Evolutionary conservation across 306 rosid species (phyloP).

Genomic region (Cicer bijugum): DNA sequence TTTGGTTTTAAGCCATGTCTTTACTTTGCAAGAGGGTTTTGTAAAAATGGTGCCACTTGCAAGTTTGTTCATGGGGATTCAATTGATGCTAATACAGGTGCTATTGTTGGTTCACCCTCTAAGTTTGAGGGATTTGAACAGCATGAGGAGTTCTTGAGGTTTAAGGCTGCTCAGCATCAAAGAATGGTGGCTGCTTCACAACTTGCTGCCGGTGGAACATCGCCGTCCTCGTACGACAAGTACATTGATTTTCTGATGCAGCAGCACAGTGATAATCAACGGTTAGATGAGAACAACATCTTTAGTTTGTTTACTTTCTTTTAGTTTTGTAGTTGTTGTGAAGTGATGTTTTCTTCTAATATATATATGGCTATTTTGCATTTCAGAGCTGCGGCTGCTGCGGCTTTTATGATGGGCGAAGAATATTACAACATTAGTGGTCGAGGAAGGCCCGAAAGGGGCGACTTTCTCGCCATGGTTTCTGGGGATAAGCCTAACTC

Average conservation of each 20-base stretch:
- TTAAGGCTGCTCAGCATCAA: constrained; percentile 72
- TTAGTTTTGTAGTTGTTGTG: background rate
- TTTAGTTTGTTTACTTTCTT: background rate
- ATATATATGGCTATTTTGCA: constrained; percentile 25
- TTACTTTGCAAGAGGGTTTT: constrained; percentile 87
- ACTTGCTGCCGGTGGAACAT: constrained; percentile 61
- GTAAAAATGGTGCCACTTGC: constrained; percentile 88
- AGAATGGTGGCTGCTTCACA: constrained; percentile 64
- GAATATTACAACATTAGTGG: constrained; percentile 70
- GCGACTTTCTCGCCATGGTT: constrained; percentile 68
- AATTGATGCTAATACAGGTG: constrained; percentile 47
- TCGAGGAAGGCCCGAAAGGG: constrained; percentile 72
- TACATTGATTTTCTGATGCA: constrained; percentile 72
- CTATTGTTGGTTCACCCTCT: constrained; percentile 74
- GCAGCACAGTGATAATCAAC: constrained; percentile 76
- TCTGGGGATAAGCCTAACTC: constrained; percentile 73
- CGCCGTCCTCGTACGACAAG: constrained; percentile 70
- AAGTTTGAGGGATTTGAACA: constrained; percentile 69
- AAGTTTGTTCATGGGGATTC: constrained; percentile 83
- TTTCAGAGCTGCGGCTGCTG: constrained; percentile 63
- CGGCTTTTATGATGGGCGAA: constrained; percentile 71
- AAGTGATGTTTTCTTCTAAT: constrained; percentile 18
- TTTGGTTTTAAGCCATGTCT: constrained; percentile 81
- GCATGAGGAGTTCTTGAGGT: constrained; percentile 73
- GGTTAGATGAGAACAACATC: constrained; percentile 24